A percentile compares a stretch with the other conserved stretches of the same genome.
Evolutionary conservation across 805 yeast genomes (phyloP).

Genomic region (Saccharomyces cerevisiae): DNA sequence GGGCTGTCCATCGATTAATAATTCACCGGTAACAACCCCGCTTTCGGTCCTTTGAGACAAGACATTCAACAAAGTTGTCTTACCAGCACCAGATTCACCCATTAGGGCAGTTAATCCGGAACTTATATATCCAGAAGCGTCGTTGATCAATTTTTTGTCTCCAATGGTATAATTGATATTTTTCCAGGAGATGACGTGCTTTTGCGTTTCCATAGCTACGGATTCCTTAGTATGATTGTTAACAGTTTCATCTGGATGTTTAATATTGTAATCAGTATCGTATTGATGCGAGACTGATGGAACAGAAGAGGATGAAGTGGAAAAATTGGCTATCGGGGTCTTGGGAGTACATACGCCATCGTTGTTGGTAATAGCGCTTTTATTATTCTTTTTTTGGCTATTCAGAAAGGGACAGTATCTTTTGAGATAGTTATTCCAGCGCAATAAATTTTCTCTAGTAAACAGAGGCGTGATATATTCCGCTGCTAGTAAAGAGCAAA

Average conservation of each 20-base stretch:
- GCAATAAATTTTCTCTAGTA: not conserved
- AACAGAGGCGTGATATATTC: constrained; percentile 19
- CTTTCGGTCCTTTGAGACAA: constrained; percentile 41
- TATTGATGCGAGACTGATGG: not conserved
- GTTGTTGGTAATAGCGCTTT: not conserved
- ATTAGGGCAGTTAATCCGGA: constrained; percentile 53
- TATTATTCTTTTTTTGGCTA: not conserved
- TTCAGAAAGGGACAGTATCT: not conserved
- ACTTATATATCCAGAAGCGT: constrained; percentile 53
- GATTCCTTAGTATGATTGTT: not conserved
- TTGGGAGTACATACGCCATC: not conserved
- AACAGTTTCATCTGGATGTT: not conserved
- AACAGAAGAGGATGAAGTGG: not conserved
- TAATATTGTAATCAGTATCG: not conserved
- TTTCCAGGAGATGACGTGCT: constrained; percentile 51
- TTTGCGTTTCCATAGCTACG: constrained; percentile 6
- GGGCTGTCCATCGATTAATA: constrained; percentile 44
- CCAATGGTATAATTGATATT: constrained; percentile 44
- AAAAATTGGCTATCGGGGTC: not conserved
- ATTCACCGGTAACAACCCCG: constrained; percentile 49
- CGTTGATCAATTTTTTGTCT: constrained; percentile 27
- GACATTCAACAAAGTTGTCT: constrained; percentile 46
- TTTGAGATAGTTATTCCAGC: not conserved
- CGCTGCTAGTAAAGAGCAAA: constrained; percentile 21
- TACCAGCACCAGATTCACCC: constrained; percentile 60